Percentiles rank a stretch among this genome's conserved stretches.
Conservation (phyloP, 257 asterid genomes). For the Haberlea rhodopensis region DNA sequence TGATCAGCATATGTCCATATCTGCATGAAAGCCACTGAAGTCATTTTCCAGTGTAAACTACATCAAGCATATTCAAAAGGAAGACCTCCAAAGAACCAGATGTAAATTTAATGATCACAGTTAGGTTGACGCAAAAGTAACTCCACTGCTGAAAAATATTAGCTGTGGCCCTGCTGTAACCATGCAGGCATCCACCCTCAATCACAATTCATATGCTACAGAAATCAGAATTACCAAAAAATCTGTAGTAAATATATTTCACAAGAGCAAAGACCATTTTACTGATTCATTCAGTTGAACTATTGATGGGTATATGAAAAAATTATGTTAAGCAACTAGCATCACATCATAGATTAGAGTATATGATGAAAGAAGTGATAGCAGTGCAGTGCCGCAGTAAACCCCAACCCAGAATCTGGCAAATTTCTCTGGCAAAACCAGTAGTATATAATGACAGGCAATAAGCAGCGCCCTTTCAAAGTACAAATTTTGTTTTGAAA, state of each 20-base stretch:
- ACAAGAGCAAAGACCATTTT: conserved; percentile 11
- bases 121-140: conserved; percentile 16
- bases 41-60: conserved; percentile 13
- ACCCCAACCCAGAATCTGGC: conserved; percentile 11
- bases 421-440: conserved; percentile 6
- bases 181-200: conserved; percentile 20
- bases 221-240: conserved; percentile 9
- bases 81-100: conserved; percentile 12
- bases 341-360: not conserved
- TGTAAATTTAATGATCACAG: not conserved
- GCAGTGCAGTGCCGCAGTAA: conserved; percentile 12
- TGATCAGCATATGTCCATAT: conserved; percentile 89
- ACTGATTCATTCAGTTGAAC: not conserved
- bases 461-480: not conserved
- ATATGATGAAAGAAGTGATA: conserved; percentile 18
- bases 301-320: conserved; percentile 12
- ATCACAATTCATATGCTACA: conserved; percentile 13
- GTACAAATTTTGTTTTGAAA: conserved; percentile 3
- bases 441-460: not conserved
- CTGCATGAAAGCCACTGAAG: conserved; percentile 43
- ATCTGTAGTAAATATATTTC: not conserved
- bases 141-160: conserved; percentile 2
- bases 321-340: conserved; percentile 13
- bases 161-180: conserved; percentile 8
- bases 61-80: conserved; percentile 17